A percentile compares a stretch with the other conserved stretches of the same genome.
These are phyloP conservation scores for Lotus japonicus DNA, from an alignment of 306 rosid species.

Conservation along the genomic window DNA sequence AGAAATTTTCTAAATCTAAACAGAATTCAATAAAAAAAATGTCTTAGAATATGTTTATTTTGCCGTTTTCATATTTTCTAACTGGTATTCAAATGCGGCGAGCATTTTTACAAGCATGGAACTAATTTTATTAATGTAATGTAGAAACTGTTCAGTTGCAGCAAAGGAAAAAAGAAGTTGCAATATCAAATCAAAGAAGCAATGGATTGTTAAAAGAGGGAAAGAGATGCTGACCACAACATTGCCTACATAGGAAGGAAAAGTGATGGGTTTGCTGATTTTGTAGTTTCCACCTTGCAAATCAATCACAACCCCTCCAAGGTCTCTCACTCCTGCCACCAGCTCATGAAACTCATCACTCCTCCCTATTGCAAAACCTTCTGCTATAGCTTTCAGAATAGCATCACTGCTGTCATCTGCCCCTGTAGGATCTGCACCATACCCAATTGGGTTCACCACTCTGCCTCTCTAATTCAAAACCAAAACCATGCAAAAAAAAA, in stretches of 20 bases:
- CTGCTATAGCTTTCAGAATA: conserved; percentile 29
- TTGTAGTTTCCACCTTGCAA: conserved; percentile 51
- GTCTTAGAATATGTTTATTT: no score
- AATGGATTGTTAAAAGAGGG: neutral
- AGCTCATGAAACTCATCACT: conserved; percentile 19
- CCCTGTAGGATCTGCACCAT: conserved; percentile 63
- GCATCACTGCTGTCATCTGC: conserved; percentile 42
- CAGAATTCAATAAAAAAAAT: no score
- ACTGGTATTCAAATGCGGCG: no score
- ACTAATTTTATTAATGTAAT: no score
- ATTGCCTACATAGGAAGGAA: conserved; percentile 40
- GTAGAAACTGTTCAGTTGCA: no score
- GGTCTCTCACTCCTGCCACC: conserved; percentile 44
- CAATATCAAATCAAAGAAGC: neutral
- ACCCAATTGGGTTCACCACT: conserved; percentile 37
- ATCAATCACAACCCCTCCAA: conserved; percentile 51
- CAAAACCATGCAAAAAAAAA: neutral
- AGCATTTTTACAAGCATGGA: no score
- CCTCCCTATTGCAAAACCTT: conserved; percentile 27
- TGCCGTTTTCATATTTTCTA: no score
- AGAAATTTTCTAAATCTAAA: no score
- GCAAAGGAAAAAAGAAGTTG: no score
- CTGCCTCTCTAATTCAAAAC: conserved; percentile 25
- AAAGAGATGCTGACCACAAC: conserved; percentile 38
- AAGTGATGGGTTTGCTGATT: conserved; percentile 39